Base-by-base conservation (phyloP, 768 basidiomycete genomes). In the Dioszegia hungarica region DNA sequence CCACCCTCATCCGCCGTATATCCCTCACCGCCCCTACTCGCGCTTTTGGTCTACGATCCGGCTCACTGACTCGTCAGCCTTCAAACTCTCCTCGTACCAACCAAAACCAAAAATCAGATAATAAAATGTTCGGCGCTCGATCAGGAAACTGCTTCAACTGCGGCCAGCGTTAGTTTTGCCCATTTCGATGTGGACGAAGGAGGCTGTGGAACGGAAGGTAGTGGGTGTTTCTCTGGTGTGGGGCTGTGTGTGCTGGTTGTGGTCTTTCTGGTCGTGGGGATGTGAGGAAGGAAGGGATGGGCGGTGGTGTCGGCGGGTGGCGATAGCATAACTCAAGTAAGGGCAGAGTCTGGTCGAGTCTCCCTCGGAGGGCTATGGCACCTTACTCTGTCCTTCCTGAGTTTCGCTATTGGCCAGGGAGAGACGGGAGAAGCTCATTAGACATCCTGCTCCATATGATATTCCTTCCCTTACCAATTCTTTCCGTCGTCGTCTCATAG, bases 111-210 rank as follows among this genome's bases (percentile, higher is more conserved):
- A 54, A 50, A 37, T 25, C 43, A 47, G 41, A 61, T 19, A 59
- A 66, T 37, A 45, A 34, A 31, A 41, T 71, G 66, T 71, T 60
- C 64, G 68, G 68, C 50, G 50, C 39, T 49, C 59, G 63, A 68
- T 45, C 60, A 40, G 63, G 65, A 45, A 68, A 66, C 53, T 72
- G 70, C 52, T 72, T 72, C 63, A 72, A 72, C 62, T 72, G 70
- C 61, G 70, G 70, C 45, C 49, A 52, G 44, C 63, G 70, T 69
- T 61, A 49, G 70, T 72, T 47, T 37, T n/a, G n/a, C n/a, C n/a
- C n/a, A n/a, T n/a, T n/a, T n/a, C n/a, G 34, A n/a, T 20, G 33
- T 31, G 49, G 39, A 37, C 40, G 38, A 25, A n/a, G 27, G 28
- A 31, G 28, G 12, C 12, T 6, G 34, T 22, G 33, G n/a, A 37